Conservation (phyloP, 2,329 filamentous ascomycete species). For the Paraconiothyrium brasiliense region DNA sequence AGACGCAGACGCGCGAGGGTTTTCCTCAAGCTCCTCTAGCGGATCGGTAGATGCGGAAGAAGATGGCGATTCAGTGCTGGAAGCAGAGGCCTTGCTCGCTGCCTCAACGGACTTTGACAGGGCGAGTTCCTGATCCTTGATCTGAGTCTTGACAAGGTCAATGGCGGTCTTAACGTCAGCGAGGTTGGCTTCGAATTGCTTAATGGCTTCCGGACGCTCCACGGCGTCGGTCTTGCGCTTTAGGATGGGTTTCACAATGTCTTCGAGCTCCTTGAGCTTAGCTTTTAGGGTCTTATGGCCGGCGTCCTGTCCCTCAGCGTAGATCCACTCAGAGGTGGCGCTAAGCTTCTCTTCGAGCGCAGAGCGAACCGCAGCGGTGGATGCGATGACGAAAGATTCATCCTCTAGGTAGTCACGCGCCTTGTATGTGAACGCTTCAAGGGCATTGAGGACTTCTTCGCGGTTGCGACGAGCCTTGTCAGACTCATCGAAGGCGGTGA, state of each 20-base stretch:
- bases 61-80: constrained; percentile 53
- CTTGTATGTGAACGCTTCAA: constrained; percentile 94
- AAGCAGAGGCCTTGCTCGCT: constrained; percentile 54
- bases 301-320: constrained; percentile 82
- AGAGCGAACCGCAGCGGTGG: constrained; percentile 73
- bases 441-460: constrained; percentile 88
- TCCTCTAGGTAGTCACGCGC: constrained; percentile 83
- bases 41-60: constrained; percentile 56
- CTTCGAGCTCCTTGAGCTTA: constrained; percentile 79
- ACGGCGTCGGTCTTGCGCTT: constrained; percentile 76
- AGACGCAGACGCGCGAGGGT: constrained; percentile 48
- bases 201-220: constrained; percentile 75
- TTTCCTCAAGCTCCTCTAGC: constrained; percentile 83
- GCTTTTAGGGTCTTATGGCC: constrained; percentile 76
- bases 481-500: constrained; percentile 85
- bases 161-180: constrained; percentile 76
- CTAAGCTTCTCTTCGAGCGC: constrained; percentile 74
- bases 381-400: constrained; percentile 75
- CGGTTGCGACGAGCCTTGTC: constrained; percentile 79
- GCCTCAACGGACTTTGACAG: constrained; percentile 49
- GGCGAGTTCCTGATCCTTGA: constrained; percentile 73
- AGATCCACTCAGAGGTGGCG: constrained; percentile 86
- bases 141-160: constrained; percentile 73
- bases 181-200: constrained; percentile 74
- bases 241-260: constrained; percentile 79